A percentile compares a stretch with the other conserved stretches of the same genome.
phyloP scores from a whole-genome alignment of 2,329 filamentous ascomycete species.

The Microdochium paspali region DNA sequence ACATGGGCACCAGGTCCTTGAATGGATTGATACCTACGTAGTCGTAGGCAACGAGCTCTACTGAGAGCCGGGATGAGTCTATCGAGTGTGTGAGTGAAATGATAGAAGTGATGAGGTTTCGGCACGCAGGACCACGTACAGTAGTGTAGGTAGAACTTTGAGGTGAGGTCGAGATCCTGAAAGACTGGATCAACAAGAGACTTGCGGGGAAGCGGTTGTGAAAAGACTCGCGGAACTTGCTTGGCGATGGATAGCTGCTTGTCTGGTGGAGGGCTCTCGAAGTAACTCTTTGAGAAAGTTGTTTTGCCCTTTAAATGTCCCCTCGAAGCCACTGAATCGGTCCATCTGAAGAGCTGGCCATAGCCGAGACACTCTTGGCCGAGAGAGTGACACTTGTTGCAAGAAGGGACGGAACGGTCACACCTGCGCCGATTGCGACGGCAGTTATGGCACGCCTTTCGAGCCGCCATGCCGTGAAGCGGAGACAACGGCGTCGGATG shows the following conservation, averaged over 20 bases:
- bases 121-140: constrained; percentile 27
- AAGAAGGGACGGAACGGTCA: constrained; percentile 49
- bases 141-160: constrained; percentile 38
- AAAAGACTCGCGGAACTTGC: not conserved
- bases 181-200: constrained; percentile 44
- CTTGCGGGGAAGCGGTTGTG: constrained; percentile 2
- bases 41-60: constrained; percentile 42
- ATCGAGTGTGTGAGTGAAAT: not conserved
- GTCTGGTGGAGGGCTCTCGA: not conserved
- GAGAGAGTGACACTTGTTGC: constrained; percentile 46
- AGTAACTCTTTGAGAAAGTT: constrained; percentile 8
- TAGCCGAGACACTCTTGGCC: constrained; percentile 54
- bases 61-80: constrained; percentile 31
- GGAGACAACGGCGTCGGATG: too few relatives aligned
- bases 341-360: constrained; percentile 51
- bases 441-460: constrained; percentile 51
- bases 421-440: constrained; percentile 51
- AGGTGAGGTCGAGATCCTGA: constrained; percentile 37
- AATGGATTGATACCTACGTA: constrained; percentile 33
- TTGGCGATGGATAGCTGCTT: not conserved
- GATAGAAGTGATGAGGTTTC: not conserved
- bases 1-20: constrained; percentile 36
- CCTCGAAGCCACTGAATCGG: constrained; percentile 38
- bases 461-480: constrained; percentile 3
- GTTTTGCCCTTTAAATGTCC: constrained; percentile 28